Conservation (phyloP, 768 basidiomycete genomes). For the Naematelia aurantialba region DNA sequence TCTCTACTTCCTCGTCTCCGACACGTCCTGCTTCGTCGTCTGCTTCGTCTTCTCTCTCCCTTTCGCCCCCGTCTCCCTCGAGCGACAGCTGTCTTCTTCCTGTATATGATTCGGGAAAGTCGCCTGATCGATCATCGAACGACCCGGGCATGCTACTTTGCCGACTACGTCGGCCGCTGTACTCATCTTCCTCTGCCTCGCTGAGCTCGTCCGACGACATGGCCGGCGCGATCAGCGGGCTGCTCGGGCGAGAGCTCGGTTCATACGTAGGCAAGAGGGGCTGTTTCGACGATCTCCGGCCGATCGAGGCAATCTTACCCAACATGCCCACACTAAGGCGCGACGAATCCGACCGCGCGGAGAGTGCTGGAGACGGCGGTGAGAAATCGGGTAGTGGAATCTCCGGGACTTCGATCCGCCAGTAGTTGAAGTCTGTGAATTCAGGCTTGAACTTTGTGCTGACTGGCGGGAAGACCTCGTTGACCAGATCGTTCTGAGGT, state of each 20-base stretch:
- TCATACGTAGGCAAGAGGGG: constrained; percentile 33
- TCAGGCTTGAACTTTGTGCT: constrained; percentile 79
- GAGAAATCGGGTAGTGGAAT: constrained; percentile 56
- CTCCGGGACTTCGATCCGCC: constrained; percentile 77
- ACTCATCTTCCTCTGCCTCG: constrained; percentile 30
- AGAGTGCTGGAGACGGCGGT: constrained; percentile 90
- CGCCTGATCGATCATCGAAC: constrained; percentile 51
- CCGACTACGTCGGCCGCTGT: constrained; percentile 50
- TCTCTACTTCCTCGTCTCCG: constrained; percentile 50
- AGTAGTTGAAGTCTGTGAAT: constrained; percentile 95
- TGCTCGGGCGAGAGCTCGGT: constrained; percentile 57
- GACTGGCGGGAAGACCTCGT: constrained; percentile 98
- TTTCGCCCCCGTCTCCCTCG: neutral
- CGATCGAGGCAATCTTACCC: constrained; percentile 48
- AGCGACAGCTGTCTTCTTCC: constrained; percentile 13
- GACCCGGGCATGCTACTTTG: constrained; percentile 85
- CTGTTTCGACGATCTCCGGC: constrained; percentile 42
- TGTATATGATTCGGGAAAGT: constrained; percentile 54
- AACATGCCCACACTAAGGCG: constrained; percentile 44
- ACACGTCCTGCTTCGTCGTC: neutral
- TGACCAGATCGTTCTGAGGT: constrained; percentile 79
- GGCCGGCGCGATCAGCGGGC: constrained; percentile 70
- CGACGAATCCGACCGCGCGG: constrained; percentile 81
- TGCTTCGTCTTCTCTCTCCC: neutral
- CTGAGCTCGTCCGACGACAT: constrained; percentile 54